Base-by-base conservation (phyloP, 371 early-diverging fungal genomes). In the Gilbertella persicaria region DNA sequence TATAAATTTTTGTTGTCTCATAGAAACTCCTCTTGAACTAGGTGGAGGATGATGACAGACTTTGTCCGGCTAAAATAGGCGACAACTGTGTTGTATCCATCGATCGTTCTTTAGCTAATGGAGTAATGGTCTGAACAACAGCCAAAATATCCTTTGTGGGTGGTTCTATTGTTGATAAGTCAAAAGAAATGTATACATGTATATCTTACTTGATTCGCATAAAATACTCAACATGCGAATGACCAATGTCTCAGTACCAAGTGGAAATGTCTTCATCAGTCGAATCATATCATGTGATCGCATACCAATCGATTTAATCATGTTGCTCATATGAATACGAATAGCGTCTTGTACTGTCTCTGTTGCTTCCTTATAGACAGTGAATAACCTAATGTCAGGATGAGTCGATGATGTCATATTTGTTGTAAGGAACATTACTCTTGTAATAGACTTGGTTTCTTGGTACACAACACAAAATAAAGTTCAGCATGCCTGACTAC, bases 231-330 rank as follows among this genome's bases (percentile, higher is more conserved):
- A 58, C n/a, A 91, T 80, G 21, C 83, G 76, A 33, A 91, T 75
- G 1, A 82, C 86, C 48, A 94, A 67, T 17, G 79, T 72, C 61
- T 93, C 94, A 19, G 88, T 78, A 6, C 94, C 94, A 19, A 56
- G 54, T 8, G 90, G 91, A 67, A 92, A 93, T 46, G 72, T 64
- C 5, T 78, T 67, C 51, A 95, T 72, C 25, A 83, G 67, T 6
- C 78, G 67, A 14, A 86, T 54, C 17, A 91, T 68, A 56, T 83
- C 85, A 25, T 74, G 60, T 6, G 90, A 84, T 26, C 82, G 68
- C 55, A 80, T 73, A 21, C 84, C 82, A 57, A 92, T 78, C 5
- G 87, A 83, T 59, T 83, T 86, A 42, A 95, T 82, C 58, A 95
- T 73, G 13, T 88, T 86, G 26, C 74, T 68, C 43, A 93, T 88